Evolutionary conservation across 495 filamentous ascomycete genomes (phyloP).

Genomic region (Barbatosphaeria neglecta): DNA sequence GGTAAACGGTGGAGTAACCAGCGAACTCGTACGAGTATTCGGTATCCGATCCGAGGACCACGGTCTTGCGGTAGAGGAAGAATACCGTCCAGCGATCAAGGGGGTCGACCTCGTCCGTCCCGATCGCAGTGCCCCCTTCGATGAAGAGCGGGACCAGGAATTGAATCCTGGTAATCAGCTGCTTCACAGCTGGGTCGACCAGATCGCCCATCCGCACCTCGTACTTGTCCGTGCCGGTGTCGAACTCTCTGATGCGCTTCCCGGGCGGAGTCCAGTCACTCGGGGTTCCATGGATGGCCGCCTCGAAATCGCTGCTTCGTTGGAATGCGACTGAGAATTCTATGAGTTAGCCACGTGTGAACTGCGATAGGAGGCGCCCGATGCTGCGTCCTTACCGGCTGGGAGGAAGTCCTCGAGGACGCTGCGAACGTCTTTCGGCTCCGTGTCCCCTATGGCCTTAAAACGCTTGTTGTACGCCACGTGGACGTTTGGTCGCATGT

Average conservation of each 20-base stretch:
- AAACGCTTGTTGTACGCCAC: constrained; percentile 67
- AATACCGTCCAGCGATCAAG: constrained; percentile 79
- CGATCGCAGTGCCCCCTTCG: constrained; percentile 69
- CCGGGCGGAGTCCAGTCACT: constrained; percentile 51
- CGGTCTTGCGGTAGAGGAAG: constrained; percentile 63
- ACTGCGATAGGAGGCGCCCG: not conserved
- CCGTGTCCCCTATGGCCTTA: constrained; percentile 55
- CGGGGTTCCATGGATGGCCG: constrained; percentile 39
- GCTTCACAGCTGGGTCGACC: constrained; percentile 42
- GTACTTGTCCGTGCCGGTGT: constrained; percentile 21
- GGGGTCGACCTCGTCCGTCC: constrained; percentile 56
- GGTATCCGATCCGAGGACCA: constrained; percentile 26
- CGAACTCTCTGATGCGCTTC: constrained; percentile 28
- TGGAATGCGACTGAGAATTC: constrained; percentile 46
- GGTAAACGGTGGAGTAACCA: constrained; percentile 81
- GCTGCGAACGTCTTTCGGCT: constrained; percentile 54
- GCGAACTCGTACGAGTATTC: constrained; percentile 58
- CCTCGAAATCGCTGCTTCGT: constrained; percentile 45
- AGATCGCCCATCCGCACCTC: constrained; percentile 43
- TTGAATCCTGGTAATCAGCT: constrained; percentile 65
- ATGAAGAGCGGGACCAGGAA: constrained; percentile 81
- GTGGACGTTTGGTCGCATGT: constrained; percentile 64
- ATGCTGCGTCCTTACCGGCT: constrained; percentile 35
- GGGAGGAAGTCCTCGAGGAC: constrained; percentile 57
- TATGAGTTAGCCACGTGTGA: constrained; percentile 6